Percentiles rank a stretch among this genome's conserved stretches.
Conservation (phyloP, 257 asterid species). For the Solanum neorickii region DNA sequence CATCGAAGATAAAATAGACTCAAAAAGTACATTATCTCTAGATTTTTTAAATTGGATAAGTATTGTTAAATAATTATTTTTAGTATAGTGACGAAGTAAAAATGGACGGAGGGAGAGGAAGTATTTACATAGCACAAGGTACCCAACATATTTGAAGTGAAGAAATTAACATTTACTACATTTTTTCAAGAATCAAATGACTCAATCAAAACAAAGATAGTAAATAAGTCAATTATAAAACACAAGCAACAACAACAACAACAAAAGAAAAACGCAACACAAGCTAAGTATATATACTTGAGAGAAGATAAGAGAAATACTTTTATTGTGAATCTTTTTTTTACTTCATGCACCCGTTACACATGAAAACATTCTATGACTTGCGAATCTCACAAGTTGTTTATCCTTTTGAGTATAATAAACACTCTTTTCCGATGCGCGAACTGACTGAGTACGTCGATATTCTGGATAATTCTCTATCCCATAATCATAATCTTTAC, state of each 20-base stretch:
- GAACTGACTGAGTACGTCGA: conserved; percentile 35
- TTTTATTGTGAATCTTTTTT: background rate
- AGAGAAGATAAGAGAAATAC: background rate
- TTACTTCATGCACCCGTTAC: conserved; percentile 21
- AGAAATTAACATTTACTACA: background rate
- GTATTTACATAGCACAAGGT: background rate
- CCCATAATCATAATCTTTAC: background rate
- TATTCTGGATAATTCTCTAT: conserved; percentile 6
- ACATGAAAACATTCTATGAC: conserved; percentile 29
- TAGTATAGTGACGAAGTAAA: no score
- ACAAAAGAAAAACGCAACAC: background rate
- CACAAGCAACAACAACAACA: background rate
- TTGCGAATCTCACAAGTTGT: conserved; percentile 26
- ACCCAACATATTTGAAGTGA: background rate
- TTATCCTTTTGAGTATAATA: background rate
- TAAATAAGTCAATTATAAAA: background rate
- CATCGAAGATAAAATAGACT: no score
- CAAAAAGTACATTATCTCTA: no score
- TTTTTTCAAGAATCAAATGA: background rate
- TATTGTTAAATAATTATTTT: no score
- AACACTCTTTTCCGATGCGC: conserved; percentile 8
- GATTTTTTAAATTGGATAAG: no score
- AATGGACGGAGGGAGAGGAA: background rate
- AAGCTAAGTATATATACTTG: background rate
- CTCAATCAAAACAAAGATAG: background rate